Evolutionary conservation across 345 rosid species (phyloP).

Genomic region (Salix viminalis): DNA sequence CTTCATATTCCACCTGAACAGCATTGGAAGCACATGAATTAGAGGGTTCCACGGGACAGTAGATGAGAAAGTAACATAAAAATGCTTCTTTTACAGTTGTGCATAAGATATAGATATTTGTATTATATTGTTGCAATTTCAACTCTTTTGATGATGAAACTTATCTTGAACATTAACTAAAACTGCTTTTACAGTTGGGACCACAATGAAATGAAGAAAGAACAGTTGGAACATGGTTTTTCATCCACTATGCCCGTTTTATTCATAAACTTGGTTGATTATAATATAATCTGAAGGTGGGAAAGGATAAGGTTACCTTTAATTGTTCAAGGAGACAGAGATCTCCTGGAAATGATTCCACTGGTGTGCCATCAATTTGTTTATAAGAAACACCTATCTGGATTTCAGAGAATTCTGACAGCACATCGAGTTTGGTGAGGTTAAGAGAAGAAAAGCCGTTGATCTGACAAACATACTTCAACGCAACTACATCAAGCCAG

Average conservation of each 20-base stretch:
- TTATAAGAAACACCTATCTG: conserved; percentile 76
- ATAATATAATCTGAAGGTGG: background rate
- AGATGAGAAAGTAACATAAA: too few relatives aligned
- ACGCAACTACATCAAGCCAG: conserved; percentile 95
- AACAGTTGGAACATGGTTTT: background rate
- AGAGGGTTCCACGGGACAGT: background rate
- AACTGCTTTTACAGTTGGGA: too few relatives aligned
- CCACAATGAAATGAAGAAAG: too few relatives aligned
- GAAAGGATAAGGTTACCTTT: conserved; percentile 38
- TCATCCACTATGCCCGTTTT: background rate
- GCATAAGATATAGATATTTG: too few relatives aligned
- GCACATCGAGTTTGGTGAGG: conserved; percentile 90
- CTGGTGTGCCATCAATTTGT: conserved; percentile 60
- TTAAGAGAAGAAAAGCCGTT: conserved; percentile 94
- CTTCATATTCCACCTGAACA: conserved; percentile 83
- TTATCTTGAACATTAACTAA: too few relatives aligned
- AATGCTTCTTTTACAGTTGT: too few relatives aligned
- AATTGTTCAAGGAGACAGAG: conserved; percentile 74
- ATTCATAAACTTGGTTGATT: too few relatives aligned
- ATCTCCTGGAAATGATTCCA: conserved; percentile 83
- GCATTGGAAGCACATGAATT: conserved; percentile 7
- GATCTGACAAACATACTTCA: conserved; percentile 76
- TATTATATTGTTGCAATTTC: too few relatives aligned
- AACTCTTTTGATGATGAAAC: too few relatives aligned
- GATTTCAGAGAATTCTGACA: conserved; percentile 81